A percentile compares a stretch with the other conserved stretches of the same genome.
These are phyloP conservation scores for Trichosphaerium sp. DNA, from an alignment of 78 protist genomes.

Conservation along the genomic window DNA sequence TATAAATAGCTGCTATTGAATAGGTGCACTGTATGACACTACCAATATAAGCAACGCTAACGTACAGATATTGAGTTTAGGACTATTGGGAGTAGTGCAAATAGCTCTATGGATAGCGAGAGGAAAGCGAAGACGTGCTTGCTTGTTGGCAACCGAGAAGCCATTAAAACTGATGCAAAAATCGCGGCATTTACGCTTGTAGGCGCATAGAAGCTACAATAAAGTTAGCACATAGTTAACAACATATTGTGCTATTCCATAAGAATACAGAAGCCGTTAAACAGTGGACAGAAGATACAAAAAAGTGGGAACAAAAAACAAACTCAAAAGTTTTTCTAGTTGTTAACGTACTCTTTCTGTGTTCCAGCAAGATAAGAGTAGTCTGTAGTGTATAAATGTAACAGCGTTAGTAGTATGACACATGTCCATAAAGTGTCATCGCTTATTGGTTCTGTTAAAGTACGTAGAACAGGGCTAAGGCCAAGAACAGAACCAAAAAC, in stretches of 20 bases:
- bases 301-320: too few species aligned
- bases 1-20: too few species aligned
- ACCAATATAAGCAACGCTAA: not conserved
- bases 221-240: too few species aligned
- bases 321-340: too few species aligned
- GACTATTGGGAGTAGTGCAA: slow-evolving; percentile 2
- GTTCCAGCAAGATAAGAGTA: slow-evolving; percentile 1
- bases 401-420: not conserved
- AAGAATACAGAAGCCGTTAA: too few species aligned
- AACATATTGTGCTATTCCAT: too few species aligned
- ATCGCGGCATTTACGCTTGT: slow-evolving; percentile 7
- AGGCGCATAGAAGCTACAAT: not conserved
- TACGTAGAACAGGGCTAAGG: slow-evolving; percentile 13
- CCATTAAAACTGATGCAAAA: slow-evolving; percentile 13
- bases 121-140: slow-evolving; percentile 5
- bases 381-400: not conserved
- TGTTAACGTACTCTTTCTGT: not conserved
- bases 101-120: not conserved
- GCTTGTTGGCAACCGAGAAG: slow-evolving; percentile 6
- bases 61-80: not conserved
- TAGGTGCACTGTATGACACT: not conserved
- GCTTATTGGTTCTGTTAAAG: not conserved
- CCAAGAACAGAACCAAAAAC: too few species aligned
- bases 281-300: too few species aligned
- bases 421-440: slow-evolving; percentile 10